phyloP scores from a whole-genome alignment of 2,329 filamentous ascomycete species.

The Knoxdaviesia capensis region DNA sequence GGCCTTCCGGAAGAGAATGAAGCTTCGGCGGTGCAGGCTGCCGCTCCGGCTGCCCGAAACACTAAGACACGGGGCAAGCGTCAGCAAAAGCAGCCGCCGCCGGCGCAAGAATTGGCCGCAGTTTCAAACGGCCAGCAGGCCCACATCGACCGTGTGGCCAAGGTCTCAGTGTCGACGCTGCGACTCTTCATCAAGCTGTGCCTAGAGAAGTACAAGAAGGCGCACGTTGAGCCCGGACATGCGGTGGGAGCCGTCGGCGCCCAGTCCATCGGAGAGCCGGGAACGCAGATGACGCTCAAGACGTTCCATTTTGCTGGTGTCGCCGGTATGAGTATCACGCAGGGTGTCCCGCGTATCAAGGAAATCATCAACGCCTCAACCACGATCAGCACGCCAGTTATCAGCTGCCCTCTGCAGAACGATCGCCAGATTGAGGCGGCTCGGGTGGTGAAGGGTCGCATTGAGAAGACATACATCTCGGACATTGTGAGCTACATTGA shows the following conservation, averaged over 20 bases:
- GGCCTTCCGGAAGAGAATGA: constrained; percentile 21
- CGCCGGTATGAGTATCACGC: constrained; percentile 96
- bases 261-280: constrained; percentile 93
- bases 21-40: neutral
- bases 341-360: constrained; percentile 98
- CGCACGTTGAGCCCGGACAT: constrained; percentile 83
- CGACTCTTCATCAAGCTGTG: constrained; percentile 62
- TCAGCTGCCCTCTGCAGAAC: constrained; percentile 68
- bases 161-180: constrained; percentile 59
- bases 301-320: constrained; percentile 99
- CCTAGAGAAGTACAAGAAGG: constrained; percentile 74
- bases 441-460: constrained; percentile 77
- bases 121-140: constrained; percentile 10
- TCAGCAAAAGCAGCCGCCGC: constrained; percentile 9
- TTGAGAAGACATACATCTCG: constrained; percentile 82
- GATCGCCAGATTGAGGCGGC: constrained; percentile 57
- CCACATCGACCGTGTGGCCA: constrained; percentile 53
- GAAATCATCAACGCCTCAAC: constrained; percentile 99
- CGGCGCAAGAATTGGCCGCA: constrained; percentile 6
- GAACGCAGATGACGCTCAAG: constrained; percentile 97
- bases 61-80: constrained; percentile 9
- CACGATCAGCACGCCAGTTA: constrained; percentile 82
- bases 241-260: constrained; percentile 91
- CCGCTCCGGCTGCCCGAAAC: constrained; percentile 5
- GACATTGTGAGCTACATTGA: constrained; percentile 69